Base-by-base conservation (phyloP, 2,329 filamentous ascomycete species). In the Fusarium sp. region DNA sequence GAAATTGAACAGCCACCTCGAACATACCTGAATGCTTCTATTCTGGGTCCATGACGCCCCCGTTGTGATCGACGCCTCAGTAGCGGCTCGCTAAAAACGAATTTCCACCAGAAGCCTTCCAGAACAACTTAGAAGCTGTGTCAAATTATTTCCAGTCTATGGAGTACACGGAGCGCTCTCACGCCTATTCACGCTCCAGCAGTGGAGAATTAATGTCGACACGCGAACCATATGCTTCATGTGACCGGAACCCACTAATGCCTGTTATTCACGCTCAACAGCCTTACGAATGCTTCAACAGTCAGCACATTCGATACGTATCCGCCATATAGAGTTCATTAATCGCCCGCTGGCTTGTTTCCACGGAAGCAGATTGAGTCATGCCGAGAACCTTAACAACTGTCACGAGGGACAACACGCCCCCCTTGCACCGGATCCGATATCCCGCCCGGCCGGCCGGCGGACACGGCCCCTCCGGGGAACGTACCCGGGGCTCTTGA, bases 51-150 rank as follows among this genome's bases (percentile, higher is more conserved):
- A 52, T 40, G 32, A 39, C 19, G 56, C 37, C 65, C 65, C 45
- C 46, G 40, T 57, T 27, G 27, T 48, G 46, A 64, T 64, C 61
- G 51, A 51, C 59, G 41, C 22, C 30, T 25, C 20, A 54, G 53
- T 58, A 54, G 41, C 57, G 59, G 56, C 67, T 56, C 48, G 52
- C 32, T 37, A 61, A 61, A 46, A 32, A 23, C 51, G 30, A 62
- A 46, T 54, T 39, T 55, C 57, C 50, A 48, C 46, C 70, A 72
- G 70, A 72, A 72, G 67, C 48, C 67, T 72, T 72, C 70, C 57
- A 72, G 70, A 72, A 72, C 56, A 69, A 59, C 45, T 62, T 57
- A 53, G 55, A 56, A 54, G 43, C 47, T 54, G 57, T 52, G 55
- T 60, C 54, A 50, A 49, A 46, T 52, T 59, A 53, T 64, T 60